Conservation (phyloP, 257 asterid species). For the Dorcoceras hygrometricum region DNA sequence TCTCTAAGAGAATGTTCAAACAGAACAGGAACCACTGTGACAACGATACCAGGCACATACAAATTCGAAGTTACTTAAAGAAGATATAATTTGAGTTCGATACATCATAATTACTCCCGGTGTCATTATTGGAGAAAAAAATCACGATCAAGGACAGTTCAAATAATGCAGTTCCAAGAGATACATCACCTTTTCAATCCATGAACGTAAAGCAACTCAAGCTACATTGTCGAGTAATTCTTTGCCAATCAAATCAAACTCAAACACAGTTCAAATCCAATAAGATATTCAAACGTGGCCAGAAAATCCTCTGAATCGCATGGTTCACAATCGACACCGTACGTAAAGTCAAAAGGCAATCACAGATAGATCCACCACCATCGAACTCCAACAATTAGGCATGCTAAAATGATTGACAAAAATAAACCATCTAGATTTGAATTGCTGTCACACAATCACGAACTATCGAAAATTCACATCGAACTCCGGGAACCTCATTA, state of each 20-base stretch:
- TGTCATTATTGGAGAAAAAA: neutral
- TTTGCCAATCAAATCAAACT: conserved; percentile 3
- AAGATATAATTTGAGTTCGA: neutral
- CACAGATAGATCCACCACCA: conserved; percentile 12
- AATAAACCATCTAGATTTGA: neutral
- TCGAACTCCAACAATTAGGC: conserved; percentile 13
- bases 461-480: neutral
- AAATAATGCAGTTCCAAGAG: conserved; percentile 12
- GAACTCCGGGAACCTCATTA: too few species aligned
- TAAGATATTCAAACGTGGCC: neutral
- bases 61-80: conserved; percentile 3
- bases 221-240: neutral
- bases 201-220: neutral
- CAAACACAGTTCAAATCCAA: conserved; percentile 7
- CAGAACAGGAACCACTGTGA: conserved; percentile 80
- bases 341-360: conserved; percentile 3
- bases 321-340: neutral
- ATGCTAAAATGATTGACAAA: neutral
- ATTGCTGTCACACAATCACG: neutral
- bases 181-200: neutral
- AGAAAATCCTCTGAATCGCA: neutral
- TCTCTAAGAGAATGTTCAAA: conserved; percentile 79
- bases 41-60: conserved; percentile 20
- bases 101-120: neutral
- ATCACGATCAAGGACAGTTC: neutral